Evolutionary conservation across 495 filamentous ascomycete genomes (phyloP).

Genomic region (Penicillium macrosclerotiorum): DNA sequence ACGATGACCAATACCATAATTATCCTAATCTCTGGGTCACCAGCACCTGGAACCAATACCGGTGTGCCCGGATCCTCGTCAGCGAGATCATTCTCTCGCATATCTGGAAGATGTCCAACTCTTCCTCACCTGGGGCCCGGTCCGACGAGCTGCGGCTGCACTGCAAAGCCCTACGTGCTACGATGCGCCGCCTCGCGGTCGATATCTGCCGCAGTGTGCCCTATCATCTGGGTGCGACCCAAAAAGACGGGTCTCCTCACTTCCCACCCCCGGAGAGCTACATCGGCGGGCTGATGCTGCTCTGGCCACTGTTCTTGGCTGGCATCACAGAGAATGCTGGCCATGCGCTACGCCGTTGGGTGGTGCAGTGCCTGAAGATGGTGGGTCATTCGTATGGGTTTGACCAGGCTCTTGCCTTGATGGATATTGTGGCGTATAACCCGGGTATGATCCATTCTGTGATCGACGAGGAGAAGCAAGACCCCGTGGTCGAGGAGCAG

Average conservation of each 20-base stretch:
- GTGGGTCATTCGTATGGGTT: slow-evolving; percentile 49
- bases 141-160: slow-evolving; percentile 34
- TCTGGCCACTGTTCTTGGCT: slow-evolving; percentile 49
- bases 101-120: slow-evolving; percentile 14
- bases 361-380: slow-evolving; percentile 35
- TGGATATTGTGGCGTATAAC: slow-evolving; percentile 34
- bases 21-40: slow-evolving; percentile 58
- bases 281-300: slow-evolving; percentile 41
- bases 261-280: slow-evolving; percentile 26
- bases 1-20: slow-evolving; percentile 57
- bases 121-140: slow-evolving; percentile 10
- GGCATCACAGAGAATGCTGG: slow-evolving; percentile 33
- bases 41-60: slow-evolving; percentile 62
- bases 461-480: slow-evolving; percentile 13
- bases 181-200: slow-evolving; percentile 34
- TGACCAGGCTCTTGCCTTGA: slow-evolving; percentile 46
- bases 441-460: slow-evolving; percentile 24
- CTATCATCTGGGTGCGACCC: slow-evolving; percentile 33
- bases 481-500: not conserved
- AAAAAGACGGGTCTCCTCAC: slow-evolving; percentile 5
- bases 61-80: slow-evolving; percentile 56
- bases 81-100: slow-evolving; percentile 49
- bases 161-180: slow-evolving; percentile 31
- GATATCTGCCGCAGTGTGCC: slow-evolving; percentile 49
- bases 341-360: slow-evolving; percentile 42